Evolutionary conservation across 2,329 filamentous ascomycete genomes (phyloP).

Genomic region (Aspergillus sp.): DNA sequence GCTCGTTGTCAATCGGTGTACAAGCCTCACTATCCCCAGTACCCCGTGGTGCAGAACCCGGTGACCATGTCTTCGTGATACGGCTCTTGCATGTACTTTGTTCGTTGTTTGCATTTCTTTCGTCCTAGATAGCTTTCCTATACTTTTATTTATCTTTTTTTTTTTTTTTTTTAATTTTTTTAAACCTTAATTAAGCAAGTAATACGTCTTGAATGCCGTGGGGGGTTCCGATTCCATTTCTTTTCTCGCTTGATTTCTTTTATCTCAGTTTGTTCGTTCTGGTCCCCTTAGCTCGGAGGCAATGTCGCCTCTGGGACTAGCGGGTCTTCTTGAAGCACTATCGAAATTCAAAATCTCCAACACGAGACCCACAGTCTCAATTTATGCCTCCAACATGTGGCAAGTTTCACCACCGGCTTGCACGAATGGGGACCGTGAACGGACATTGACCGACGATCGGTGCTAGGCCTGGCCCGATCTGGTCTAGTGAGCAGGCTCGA

Average conservation of each 20-base stretch:
- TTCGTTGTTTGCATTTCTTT: background rate
- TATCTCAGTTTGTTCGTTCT: no score
- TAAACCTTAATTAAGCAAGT: no score
- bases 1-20: constrained; percentile 20
- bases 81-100: background rate
- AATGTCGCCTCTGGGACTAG: no score
- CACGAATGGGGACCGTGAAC: background rate
- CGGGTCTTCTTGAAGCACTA: background rate
- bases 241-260: no score
- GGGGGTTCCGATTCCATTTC: no score
- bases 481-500: background rate
- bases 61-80: constrained; percentile 9
- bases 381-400: background rate
- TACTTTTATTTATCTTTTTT: background rate
- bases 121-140: background rate
- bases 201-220: no score
- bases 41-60: constrained; percentile 20
- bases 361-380: background rate
- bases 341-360: background rate
- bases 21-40: constrained; percentile 18
- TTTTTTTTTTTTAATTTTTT: no score
- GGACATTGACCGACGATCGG: background rate
- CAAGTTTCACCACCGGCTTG: no score
- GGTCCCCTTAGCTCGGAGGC: no score
- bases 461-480: background rate